These are phyloP conservation scores for Tillandsia leiboldiana DNA, from an alignment of 176 grass and related monocot genomes.

Conservation along the genomic window DNA sequence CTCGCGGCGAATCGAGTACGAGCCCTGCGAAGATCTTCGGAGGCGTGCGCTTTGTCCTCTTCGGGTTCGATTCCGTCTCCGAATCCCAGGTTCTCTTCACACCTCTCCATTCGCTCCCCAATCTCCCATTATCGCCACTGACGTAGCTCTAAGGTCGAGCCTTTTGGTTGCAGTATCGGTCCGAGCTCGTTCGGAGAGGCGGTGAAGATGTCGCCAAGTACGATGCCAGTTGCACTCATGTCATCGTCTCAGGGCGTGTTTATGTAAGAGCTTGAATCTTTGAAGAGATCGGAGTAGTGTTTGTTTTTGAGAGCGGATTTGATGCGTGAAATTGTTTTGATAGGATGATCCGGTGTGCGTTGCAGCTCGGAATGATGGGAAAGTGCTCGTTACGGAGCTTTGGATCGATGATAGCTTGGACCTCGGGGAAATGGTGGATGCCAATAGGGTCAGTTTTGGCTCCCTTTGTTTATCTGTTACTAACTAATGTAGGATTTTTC, in stretches of 20 bases:
- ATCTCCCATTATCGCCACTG: not conserved
- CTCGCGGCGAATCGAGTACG: slow-evolving; percentile 16
- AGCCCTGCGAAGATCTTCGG: slow-evolving; percentile 43
- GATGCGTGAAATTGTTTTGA: not conserved
- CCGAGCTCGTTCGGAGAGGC: slow-evolving; percentile 54
- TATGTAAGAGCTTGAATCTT: slow-evolving; percentile 42
- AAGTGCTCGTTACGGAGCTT: slow-evolving; percentile 49
- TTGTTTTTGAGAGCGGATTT: not conserved
- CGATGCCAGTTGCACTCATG: slow-evolving; percentile 51
- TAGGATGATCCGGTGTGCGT: slow-evolving; percentile 66
- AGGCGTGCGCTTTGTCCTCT: slow-evolving; percentile 58
- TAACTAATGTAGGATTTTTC: not conserved
- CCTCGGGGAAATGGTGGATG: slow-evolving; percentile 30
- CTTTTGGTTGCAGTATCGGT: slow-evolving; percentile 44
- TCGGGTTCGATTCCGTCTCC: slow-evolving; percentile 55
- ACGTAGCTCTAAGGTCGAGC: not conserved
- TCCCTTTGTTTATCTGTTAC: not conserved
- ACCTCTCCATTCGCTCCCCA: too few relatives aligned
- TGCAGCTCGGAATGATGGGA: slow-evolving; percentile 56
- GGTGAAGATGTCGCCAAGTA: slow-evolving; percentile 43
- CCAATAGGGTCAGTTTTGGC: slow-evolving; percentile 38
- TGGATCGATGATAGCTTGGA: slow-evolving; percentile 82
- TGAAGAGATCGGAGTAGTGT: not conserved
- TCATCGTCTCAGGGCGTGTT: slow-evolving; percentile 46
- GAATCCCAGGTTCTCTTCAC: slow-evolving; percentile 49